Evolutionary conservation across 2,329 filamentous ascomycete species (phyloP).

Genomic region (Nemania sp.): DNA sequence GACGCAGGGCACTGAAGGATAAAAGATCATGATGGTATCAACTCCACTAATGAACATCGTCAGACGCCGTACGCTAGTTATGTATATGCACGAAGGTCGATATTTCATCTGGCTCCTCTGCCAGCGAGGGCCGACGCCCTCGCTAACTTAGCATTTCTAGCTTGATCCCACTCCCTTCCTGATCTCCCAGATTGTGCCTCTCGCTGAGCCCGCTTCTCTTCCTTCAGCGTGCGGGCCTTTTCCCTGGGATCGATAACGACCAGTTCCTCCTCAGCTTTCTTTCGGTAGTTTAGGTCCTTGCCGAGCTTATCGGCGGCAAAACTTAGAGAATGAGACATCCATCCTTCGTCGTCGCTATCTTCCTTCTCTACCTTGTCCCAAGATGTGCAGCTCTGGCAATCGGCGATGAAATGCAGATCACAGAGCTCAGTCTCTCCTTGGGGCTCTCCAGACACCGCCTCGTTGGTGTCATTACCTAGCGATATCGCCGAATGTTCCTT

Average conservation of each 20-base stretch:
- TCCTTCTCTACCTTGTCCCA: conserved; percentile 67
- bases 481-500: conserved; percentile 33
- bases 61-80: no score
- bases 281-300: conserved; percentile 88
- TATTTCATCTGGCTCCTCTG: conserved; percentile 55
- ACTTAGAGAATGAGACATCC: conserved; percentile 83
- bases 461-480: conserved; percentile 30
- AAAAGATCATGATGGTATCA: no score
- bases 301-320: conserved; percentile 90
- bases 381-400: conserved; percentile 87
- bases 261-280: conserved; percentile 86
- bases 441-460: conserved; percentile 41
- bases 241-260: conserved; percentile 92
- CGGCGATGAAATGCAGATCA: conserved; percentile 93
- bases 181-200: conserved; percentile 55
- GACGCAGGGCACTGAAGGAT: no score
- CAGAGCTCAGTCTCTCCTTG: conserved; percentile 78
- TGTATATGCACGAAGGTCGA: neutral
- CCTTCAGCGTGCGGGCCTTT: conserved; percentile 72
- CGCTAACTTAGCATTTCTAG: conserved; percentile 60
- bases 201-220: conserved; percentile 63
- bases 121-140: conserved; percentile 57
- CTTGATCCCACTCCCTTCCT: conserved; percentile 63
- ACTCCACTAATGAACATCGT: no score
- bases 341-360: conserved; percentile 67